Base-by-base conservation (phyloP, 2,329 filamentous ascomycete genomes). In the Botrytis cinerea region DNA sequence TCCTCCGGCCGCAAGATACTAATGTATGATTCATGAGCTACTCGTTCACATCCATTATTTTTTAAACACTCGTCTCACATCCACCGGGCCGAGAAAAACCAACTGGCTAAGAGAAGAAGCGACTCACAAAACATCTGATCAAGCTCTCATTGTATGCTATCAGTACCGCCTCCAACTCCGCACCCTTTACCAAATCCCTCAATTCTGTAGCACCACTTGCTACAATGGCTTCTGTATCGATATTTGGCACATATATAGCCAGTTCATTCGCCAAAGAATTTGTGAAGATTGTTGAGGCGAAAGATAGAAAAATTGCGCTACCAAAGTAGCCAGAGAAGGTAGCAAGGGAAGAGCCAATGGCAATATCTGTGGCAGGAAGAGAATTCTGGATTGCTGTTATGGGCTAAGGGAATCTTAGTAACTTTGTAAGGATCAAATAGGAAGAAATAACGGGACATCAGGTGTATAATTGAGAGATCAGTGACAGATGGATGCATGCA, bases 331-430 rank as follows among this genome's bases (percentile, higher is more conserved):
- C 14, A 7, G 61, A 43, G 3, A 64, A 45, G 12, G 61, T 43
- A 40, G 43, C 35, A 14, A 64, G n/a, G 25, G 61, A 64, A 12
- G 61, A n/a, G 25, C 61, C 22, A 12, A 43, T 64, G 3, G 61
- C 28, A 0, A 64, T 64, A 6, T 64, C 18, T n/a, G 61, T 35
- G 35, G 22, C 9, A 35, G 22, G 61, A 28, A 64, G 38, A 35
- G 61, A 64, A 5, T 64, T 64, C 43, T 64, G 61, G 8, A 64
- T 45, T n/a, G 38, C 61, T 43, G 22, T 64, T 43, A 43, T 38
- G 5, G 38, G 61, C 61, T 64, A 12, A n/a, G 2, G 22, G 7
- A 35, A 18, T 43, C 2, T n/a, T 43, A 2, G 5, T n/a, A 28
- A 54, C 0, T 28, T 7, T 25, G 7, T 4, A 28, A 18, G 1